phyloP scores from a whole-genome alignment of 352 stramenopile genomes.

The Blastocystis sp. region DNA sequence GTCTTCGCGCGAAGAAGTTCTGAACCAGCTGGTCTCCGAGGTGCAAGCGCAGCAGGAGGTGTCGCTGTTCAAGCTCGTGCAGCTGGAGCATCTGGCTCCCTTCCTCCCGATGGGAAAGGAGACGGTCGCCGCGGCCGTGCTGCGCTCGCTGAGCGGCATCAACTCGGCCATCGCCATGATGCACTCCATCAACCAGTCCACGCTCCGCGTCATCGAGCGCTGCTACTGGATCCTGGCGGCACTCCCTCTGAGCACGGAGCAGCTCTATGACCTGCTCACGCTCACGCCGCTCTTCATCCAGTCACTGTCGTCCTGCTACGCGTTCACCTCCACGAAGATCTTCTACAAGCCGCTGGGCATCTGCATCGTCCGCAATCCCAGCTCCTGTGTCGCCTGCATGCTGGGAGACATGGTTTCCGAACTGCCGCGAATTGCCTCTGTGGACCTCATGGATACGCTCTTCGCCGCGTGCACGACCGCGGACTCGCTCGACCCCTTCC shows the following conservation, averaged over 20 bases:
- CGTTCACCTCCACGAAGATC: not conserved
- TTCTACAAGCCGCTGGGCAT: not conserved
- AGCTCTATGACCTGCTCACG: conserved; percentile 5
- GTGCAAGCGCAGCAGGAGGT: not conserved
- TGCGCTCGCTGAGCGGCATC: not conserved
- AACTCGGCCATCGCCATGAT: not conserved
- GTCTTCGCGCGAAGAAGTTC: not conserved
- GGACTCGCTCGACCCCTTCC: not conserved
- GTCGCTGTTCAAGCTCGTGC: not conserved
- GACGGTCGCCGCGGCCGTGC: not conserved
- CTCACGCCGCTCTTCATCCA: not conserved
- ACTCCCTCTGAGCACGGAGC: not conserved
- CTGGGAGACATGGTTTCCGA: too few species aligned
- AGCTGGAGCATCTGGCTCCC: not conserved
- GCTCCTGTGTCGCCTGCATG: not conserved
- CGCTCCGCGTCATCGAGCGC: not conserved
- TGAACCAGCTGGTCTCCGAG: not conserved
- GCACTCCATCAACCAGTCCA: not conserved
- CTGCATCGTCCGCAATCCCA: not conserved
- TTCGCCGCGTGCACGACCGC: not conserved
- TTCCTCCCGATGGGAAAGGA: not conserved
- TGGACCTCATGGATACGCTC: not conserved
- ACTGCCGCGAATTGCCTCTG: not conserved
- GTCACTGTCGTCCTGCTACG: not conserved
- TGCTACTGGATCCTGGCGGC: not conserved